phyloP scores from a whole-genome alignment of 306 rosid genomes.

The Trifolium dubium region DNA sequence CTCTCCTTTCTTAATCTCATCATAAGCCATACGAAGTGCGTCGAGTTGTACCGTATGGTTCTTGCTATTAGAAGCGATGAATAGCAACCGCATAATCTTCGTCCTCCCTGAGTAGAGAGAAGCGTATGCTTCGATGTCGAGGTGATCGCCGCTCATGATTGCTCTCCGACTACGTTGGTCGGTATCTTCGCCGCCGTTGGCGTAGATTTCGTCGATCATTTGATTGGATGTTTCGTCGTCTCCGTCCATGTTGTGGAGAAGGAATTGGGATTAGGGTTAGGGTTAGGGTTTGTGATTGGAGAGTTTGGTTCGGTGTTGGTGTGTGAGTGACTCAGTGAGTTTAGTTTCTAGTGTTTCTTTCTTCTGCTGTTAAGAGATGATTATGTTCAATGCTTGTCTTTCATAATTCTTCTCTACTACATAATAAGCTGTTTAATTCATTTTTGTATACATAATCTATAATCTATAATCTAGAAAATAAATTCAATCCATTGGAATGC shows the following conservation, averaged over 20 bases:
- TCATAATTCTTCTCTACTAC: too few relatives aligned
- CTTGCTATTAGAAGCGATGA: constrained; percentile 63
- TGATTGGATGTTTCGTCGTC: constrained; percentile 71
- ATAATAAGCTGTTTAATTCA: too few relatives aligned
- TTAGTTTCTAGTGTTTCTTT: background rate
- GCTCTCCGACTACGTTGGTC: constrained; percentile 63
- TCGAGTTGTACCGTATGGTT: constrained; percentile 74
- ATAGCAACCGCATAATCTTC: constrained; percentile 78
- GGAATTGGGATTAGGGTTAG: constrained; percentile 35
- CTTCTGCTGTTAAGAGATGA: background rate
- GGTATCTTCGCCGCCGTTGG: constrained; percentile 70
- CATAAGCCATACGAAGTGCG: constrained; percentile 94
- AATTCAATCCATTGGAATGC: too few relatives aligned
- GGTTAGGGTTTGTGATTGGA: constrained; percentile 11
- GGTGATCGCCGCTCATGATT: constrained; percentile 89
- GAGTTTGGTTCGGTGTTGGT: constrained; percentile 35
- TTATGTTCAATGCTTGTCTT: too few relatives aligned
- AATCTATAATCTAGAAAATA: too few relatives aligned
- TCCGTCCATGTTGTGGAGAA: constrained; percentile 60
- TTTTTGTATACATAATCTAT: too few relatives aligned
- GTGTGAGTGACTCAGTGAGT: constrained; percentile 2
- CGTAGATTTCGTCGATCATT: constrained; percentile 84
- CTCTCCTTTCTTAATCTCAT: constrained; percentile 99
- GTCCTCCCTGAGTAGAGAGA: constrained; percentile 85
- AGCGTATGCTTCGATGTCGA: constrained; percentile 91